Evolutionary conservation across 129 eudicot species (phyloP).

Genomic region (Glebionis coronaria): DNA sequence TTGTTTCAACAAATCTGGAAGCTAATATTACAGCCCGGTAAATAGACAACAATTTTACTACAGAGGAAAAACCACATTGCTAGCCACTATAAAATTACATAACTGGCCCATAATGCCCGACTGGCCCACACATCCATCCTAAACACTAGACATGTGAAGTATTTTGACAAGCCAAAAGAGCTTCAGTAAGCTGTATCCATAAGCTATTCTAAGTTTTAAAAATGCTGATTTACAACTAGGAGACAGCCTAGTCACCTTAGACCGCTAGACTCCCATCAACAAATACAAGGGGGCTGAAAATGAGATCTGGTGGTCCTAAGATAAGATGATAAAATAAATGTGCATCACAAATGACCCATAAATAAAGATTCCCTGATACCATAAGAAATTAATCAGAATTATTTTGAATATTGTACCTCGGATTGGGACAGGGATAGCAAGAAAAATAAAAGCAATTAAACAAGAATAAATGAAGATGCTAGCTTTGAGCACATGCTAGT

Average conservation of each 20-base stretch:
- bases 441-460: constrained; percentile 13
- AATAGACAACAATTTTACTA: not conserved
- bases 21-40: constrained; percentile 1
- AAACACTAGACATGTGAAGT: not conserved
- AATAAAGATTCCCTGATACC: constrained; percentile 26
- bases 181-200: constrained; percentile 8
- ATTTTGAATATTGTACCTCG: constrained; percentile 25
- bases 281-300: constrained; percentile 26
- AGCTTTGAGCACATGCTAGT: constrained; percentile 30
- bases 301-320: constrained; percentile 36
- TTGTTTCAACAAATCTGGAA: constrained; percentile 1
- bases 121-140: not conserved
- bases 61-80: not conserved
- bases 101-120: no score
- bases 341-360: constrained; percentile 21
- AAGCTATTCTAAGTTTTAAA: not conserved
- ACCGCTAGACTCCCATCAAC: not conserved
- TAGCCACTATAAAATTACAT: not conserved
- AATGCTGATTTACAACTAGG: constrained; percentile 11
- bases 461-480: constrained; percentile 1
- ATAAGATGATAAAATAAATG: constrained; percentile 22
- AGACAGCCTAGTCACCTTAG: not conserved
- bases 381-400: not conserved
- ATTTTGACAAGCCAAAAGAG: not conserved
- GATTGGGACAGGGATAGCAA: constrained; percentile 22